Conservation (phyloP, 495 filamentous ascomycete genomes). For the Penicillium arizonense region DNA sequence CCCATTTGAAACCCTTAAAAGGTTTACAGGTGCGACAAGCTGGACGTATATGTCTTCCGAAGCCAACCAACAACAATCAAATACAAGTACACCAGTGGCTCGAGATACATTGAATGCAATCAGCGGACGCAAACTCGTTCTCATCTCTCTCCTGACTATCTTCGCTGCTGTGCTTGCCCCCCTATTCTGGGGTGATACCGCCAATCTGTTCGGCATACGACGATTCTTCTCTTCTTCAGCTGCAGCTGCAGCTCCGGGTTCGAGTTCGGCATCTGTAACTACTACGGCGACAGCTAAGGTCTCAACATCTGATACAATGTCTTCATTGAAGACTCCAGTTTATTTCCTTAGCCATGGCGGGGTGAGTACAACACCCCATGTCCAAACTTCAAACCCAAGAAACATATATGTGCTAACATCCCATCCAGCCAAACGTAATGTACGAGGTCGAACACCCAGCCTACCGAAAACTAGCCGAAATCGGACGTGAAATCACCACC, state of each 20-base stretch:
- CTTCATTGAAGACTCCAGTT: slow-evolving; percentile 54
- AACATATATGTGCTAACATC: not conserved
- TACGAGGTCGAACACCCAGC: slow-evolving; percentile 72
- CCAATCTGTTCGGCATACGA: slow-evolving; percentile 33
- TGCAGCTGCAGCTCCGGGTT: slow-evolving; percentile 1
- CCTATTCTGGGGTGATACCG: slow-evolving; percentile 16
- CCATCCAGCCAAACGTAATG: slow-evolving; percentile 66
- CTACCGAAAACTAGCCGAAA: slow-evolving; percentile 62
- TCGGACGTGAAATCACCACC: slow-evolving; percentile 77
- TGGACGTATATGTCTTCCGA: slow-evolving; percentile 26
- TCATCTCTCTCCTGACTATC: slow-evolving; percentile 15
- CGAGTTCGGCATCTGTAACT: slow-evolving; percentile 2
- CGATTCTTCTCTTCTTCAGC: slow-evolving; percentile 22
- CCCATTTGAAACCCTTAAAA: no score
- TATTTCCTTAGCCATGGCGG: slow-evolving; percentile 82
- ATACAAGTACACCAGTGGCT: not conserved
- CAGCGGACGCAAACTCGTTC: slow-evolving; percentile 4
- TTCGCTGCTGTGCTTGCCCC: slow-evolving; percentile 16
- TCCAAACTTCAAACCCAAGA: not conserved
- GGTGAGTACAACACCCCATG: slow-evolving; percentile 44
- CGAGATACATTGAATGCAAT: not conserved
- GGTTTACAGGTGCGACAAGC: not conserved
- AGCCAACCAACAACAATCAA: slow-evolving; percentile 4
- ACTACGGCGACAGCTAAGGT: not conserved
- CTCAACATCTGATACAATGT: not conserved